phyloP scores from a whole-genome alignment of 2,329 filamentous ascomycete genomes.

The Tothia fuscella region DNA sequence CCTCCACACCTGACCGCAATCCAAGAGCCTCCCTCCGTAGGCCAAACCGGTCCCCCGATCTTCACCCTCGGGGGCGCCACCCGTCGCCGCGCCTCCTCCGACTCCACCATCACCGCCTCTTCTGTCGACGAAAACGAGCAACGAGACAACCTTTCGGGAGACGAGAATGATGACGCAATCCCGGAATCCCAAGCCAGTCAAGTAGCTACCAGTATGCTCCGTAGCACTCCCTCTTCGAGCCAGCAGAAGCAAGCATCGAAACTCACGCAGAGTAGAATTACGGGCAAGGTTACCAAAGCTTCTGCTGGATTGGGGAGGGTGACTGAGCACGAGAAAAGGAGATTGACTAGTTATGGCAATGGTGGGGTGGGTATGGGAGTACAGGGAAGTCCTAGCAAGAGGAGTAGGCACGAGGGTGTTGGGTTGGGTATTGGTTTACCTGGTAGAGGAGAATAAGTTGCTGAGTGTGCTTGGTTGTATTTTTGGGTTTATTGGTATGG shows the following conservation, averaged over 20 bases:
- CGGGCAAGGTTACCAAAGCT: constrained; percentile 6
- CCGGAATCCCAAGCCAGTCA: constrained; percentile 67
- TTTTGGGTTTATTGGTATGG: no score
- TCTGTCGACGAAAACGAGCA: constrained; percentile 33
- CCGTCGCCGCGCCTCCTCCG: constrained; percentile 54
- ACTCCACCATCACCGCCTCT: constrained; percentile 37
- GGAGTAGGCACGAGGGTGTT: constrained; percentile 31
- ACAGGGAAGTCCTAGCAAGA: constrained; percentile 33
- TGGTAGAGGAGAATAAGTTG: no score
- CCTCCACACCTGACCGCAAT: constrained; percentile 31
- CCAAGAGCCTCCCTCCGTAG: constrained; percentile 3
- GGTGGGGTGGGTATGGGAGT: constrained; percentile 19
- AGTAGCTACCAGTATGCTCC: constrained; percentile 62
- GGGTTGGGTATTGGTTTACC: constrained; percentile 46
- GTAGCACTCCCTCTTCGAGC: constrained; percentile 33
- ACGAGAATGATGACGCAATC: constrained; percentile 54
- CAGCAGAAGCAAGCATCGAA: background rate
- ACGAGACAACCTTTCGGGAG: constrained; percentile 42
- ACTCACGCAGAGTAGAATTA: constrained; percentile 7
- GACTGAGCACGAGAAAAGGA: constrained; percentile 6
- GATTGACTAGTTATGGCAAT: constrained; percentile 19
- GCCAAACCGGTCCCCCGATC: constrained; percentile 4
- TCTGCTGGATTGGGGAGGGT: background rate
- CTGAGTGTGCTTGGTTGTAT: no score
- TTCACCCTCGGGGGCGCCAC: constrained; percentile 19